Evolutionary conservation across 306 rosid genomes (phyloP).

Genomic region (Rosa lucieae): DNA sequence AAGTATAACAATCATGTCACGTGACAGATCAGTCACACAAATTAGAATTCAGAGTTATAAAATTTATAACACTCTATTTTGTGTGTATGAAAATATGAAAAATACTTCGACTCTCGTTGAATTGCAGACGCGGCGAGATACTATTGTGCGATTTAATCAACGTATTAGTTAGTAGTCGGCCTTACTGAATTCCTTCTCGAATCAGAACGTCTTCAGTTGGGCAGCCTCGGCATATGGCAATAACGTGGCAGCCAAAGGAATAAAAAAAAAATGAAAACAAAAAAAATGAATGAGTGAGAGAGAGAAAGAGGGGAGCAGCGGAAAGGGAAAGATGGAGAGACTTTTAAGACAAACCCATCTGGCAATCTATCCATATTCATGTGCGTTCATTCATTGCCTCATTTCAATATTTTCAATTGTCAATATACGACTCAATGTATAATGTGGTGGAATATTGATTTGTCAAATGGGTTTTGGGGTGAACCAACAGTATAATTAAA

Average conservation of each 20-base stretch:
- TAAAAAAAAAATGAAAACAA: not conserved
- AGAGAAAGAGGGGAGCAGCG: not conserved
- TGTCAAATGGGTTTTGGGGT: too few species aligned
- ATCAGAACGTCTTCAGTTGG: not conserved
- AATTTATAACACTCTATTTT: too few species aligned
- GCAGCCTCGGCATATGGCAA: not conserved
- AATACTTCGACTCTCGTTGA: too few species aligned
- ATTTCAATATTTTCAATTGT: constrained; percentile 4
- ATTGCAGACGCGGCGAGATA: not conserved
- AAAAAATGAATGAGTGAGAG: constrained; percentile 1
- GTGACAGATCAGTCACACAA: too few species aligned
- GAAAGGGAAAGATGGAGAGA: constrained; percentile 36
- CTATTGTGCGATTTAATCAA: not conserved
- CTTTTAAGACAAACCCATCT: constrained; percentile 71
- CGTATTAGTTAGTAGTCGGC: not conserved
- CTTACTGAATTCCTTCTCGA: not conserved
- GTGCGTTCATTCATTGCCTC: constrained; percentile 70
- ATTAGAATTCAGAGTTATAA: too few species aligned
- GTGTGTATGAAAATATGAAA: too few species aligned
- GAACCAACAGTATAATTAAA: not conserved
- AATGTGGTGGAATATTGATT: not conserved
- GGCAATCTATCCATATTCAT: constrained; percentile 66
- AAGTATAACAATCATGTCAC: too few species aligned
- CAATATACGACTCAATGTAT: not conserved
- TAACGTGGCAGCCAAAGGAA: not conserved